Base-by-base conservation (phyloP, 2,329 filamentous ascomycete species). In the Aspergillus jensenii region DNA sequence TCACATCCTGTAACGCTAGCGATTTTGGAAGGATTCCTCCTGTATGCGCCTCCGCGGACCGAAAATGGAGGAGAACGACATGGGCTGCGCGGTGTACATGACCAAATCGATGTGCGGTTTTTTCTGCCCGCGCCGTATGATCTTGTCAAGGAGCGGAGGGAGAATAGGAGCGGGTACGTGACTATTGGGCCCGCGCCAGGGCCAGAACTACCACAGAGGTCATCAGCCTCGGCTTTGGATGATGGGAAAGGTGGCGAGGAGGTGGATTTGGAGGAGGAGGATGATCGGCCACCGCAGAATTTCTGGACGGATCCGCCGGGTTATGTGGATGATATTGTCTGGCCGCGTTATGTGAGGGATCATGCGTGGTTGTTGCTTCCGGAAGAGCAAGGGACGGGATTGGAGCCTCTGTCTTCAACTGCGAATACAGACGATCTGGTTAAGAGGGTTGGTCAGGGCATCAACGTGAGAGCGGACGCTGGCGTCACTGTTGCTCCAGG, bases 221-320 rank as follows among this genome's bases (percentile, higher is more conserved):
- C 35, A 35, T 40, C 52, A n/a, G 35, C 25, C 5, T 27, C 52
- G 7, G 41, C 19, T 15, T 27, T 5, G 5, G 55, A 31, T 6
- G 17, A 35, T n/a, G 33, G 35, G 39, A 41, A 55, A 23, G 19
- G 21, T 4, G 49, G 19, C 21, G 46, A 35, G 39, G 48, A 55
- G 48, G 25, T 71, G 15, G 71, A 73, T 56, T 51, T 73, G 31
- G 65, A 72, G 14, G 62, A 44, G 6, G 69, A 72, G 55, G 68
- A 68, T 62, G 68, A 74, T 66, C 45, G 70, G 77, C 39, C 81
- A 1, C 68, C 68, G 31, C 71, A 97, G 68, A 93, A 93, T 27
- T 99, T 97, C 78, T 99, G 95, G 95, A 83, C 87, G 56, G 95
- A 99, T 74, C 95, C 95, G 0, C 91, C 91, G 0, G 93, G 91